phyloP scores from a whole-genome alignment of 345 rosid genomes.

The Cardamine resedifolia region DNA sequence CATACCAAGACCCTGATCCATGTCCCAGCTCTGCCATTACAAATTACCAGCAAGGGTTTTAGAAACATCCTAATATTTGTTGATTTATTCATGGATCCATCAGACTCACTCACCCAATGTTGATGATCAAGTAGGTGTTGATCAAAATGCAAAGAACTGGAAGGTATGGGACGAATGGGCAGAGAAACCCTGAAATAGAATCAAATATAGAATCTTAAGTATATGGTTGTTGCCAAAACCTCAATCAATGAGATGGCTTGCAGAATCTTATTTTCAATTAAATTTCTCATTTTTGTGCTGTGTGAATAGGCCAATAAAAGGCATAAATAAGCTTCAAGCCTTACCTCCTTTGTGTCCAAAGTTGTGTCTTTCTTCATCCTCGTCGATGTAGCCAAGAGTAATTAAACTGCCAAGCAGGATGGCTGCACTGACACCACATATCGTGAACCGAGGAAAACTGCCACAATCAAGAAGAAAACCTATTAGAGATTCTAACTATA shows the following conservation, averaged over 20 bases:
- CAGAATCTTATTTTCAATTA: background rate
- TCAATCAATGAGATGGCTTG: constrained; percentile 1
- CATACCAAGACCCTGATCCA: constrained; percentile 71
- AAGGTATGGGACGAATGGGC: constrained; percentile 60
- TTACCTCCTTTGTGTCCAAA: constrained; percentile 72
- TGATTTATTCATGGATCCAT: background rate
- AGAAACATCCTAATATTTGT: constrained; percentile 4
- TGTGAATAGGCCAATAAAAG: background rate
- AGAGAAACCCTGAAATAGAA: constrained; percentile 51
- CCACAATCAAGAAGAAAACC: background rate
- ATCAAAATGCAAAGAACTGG: constrained; percentile 60
- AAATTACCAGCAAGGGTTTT: constrained; percentile 16
- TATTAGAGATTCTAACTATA: background rate
- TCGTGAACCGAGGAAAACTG: constrained; percentile 52
- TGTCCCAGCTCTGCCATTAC: constrained; percentile 50
- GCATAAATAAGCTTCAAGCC: constrained; percentile 8
- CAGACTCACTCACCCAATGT: constrained; percentile 55
- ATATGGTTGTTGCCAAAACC: background rate
- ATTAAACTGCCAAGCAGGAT: constrained; percentile 57
- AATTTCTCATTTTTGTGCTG: constrained; percentile 1
- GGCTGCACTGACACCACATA: constrained; percentile 50
- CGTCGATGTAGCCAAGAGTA: constrained; percentile 54
- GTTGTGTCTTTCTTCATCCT: constrained; percentile 64
- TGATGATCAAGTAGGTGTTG: constrained; percentile 56
- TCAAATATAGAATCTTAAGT: background rate